Evolutionary conservation across 75 land plant genomes (phyloP), one percentile per base, ranked within the genome.

Genomic region (Cunninghamia lanceolata): DNA sequence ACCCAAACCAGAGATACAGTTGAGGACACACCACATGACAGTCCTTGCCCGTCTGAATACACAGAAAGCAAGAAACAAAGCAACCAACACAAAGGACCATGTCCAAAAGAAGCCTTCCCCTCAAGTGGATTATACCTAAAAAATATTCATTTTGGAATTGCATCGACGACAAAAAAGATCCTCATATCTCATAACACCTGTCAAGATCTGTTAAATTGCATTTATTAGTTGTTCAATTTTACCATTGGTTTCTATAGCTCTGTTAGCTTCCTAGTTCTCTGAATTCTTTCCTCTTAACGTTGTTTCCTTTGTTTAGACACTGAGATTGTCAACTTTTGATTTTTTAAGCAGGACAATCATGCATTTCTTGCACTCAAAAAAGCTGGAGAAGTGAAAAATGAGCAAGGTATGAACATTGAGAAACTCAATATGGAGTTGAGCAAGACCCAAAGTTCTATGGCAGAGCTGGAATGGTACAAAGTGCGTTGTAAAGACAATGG

Each of bases 401-500:
- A 11, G 75, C 47, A n/a, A 38, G 46, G 45, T 47, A 80, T 25
- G 25, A 80, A 80, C 46, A n/a, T 21, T 42, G n/a, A 13, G 13
- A 8, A 10, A 0, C 82, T 45, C 13, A 28, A 40, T 45, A 25
- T 3, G 9, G 46, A 80, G 14, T 28, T 80, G 32, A 45, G 82
- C 50, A 80, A 10, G 32, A 8, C 28, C 3, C 75, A 73, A 14
- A 25, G 34, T 13, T 14, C 10, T 73, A 73, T 80, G 82, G 82
- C 82, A 43, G 15, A 80, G 82, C n/a, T 80, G 47, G 82, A 80
- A n/a, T 80, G 82, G 82, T 80, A 80, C 32, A 80, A 80, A 80
- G 9, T 9, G 47, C 34, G 3, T 80, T 80, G 32, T n/a, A n/a
- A 46, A 66, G 30, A 43, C 32, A 25, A 42, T 0, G 85, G 84